Percentiles rank a stretch among this genome's conserved stretches.
Evolutionary conservation across 2,329 filamentous ascomycete genomes (phyloP).

Genomic region (Triangularia setosa): DNA sequence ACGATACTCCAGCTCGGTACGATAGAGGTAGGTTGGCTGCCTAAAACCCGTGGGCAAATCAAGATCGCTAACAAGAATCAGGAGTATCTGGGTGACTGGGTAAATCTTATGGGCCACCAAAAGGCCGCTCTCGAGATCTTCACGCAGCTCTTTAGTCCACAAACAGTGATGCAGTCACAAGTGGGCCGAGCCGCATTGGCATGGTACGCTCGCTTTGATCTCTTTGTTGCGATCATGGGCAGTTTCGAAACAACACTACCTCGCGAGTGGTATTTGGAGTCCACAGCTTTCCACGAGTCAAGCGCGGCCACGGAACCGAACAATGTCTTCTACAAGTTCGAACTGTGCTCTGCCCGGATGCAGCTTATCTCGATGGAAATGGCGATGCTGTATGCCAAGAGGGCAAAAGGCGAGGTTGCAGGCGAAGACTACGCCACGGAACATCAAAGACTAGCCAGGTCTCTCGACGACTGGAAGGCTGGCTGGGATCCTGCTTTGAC

Average conservation of each 20-base stretch:
- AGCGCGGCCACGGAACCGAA: constrained; percentile 57
- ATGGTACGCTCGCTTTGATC: constrained; percentile 92
- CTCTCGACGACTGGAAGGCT: constrained; percentile 45
- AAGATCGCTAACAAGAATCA: constrained; percentile 34
- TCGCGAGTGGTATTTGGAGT: constrained; percentile 71
- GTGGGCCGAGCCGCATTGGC: constrained; percentile 68
- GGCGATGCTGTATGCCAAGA: constrained; percentile 69
- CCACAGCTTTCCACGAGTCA: constrained; percentile 58
- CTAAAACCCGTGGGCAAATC: not conserved
- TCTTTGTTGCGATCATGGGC: constrained; percentile 78
- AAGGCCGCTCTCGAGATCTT: constrained; percentile 82
- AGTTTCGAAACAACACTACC: constrained; percentile 70
- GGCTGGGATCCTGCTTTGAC: constrained; percentile 59
- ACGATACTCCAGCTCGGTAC: constrained; percentile 90
- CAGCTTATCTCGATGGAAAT: constrained; percentile 77
- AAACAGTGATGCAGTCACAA: constrained; percentile 67
- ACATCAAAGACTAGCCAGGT: constrained; percentile 50
- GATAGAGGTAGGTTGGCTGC: constrained; percentile 64
- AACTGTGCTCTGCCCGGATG: constrained; percentile 61
- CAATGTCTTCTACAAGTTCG: constrained; percentile 62
- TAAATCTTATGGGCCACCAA: constrained; percentile 88
- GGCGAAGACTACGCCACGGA: constrained; percentile 62
- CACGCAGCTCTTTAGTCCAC: constrained; percentile 70
- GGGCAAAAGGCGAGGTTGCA: constrained; percentile 59
- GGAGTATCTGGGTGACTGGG: constrained; percentile 95